Percentiles rank a stretch among this genome's conserved stretches.
Evolutionary conservation across 306 rosid species (phyloP).

Genomic region (Gynostemma pentaphyllum): DNA sequence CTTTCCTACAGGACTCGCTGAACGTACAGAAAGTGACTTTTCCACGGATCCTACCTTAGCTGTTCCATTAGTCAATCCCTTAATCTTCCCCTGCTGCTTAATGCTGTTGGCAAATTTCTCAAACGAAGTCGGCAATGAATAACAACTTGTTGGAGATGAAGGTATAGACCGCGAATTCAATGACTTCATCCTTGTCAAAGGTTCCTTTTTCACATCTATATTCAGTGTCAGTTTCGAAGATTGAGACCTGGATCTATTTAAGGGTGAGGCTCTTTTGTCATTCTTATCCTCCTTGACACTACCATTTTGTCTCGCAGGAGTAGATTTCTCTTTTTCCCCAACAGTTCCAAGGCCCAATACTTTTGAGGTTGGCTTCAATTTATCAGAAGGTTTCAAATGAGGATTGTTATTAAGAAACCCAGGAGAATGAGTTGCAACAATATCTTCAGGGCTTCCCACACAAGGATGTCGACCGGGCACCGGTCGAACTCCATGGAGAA

Average conservation of each 20-base stretch:
- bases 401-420: slow-evolving; percentile 49
- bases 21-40: slow-evolving; percentile 38
- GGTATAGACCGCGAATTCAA: slow-evolving; percentile 73
- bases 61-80: slow-evolving; percentile 31
- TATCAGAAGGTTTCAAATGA: slow-evolving; percentile 26
- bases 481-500: slow-evolving; percentile 84
- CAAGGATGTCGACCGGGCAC: slow-evolving; percentile 90
- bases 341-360: slow-evolving; percentile 20
- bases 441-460: slow-evolving; percentile 88
- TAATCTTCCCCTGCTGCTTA: slow-evolving; percentile 53
- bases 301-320: slow-evolving; percentile 20
- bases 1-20: slow-evolving; percentile 44
- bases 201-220: slow-evolving; percentile 54
- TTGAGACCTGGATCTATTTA: slow-evolving; percentile 42
- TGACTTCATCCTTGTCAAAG: slow-evolving; percentile 51
- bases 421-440: slow-evolving; percentile 72
- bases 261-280: slow-evolving; percentile 36
- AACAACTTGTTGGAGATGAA: slow-evolving; percentile 77
- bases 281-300: slow-evolving; percentile 39
- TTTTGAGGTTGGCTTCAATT: slow-evolving; percentile 31
- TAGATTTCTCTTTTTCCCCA: slow-evolving; percentile 32
- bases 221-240: slow-evolving; percentile 27
- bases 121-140: slow-evolving; percentile 73
- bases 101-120: slow-evolving; percentile 75
- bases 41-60: slow-evolving; percentile 40